Evolutionary conservation across 805 yeast genomes (phyloP).

Genomic region (Hanseniaspora occidentalis): DNA sequence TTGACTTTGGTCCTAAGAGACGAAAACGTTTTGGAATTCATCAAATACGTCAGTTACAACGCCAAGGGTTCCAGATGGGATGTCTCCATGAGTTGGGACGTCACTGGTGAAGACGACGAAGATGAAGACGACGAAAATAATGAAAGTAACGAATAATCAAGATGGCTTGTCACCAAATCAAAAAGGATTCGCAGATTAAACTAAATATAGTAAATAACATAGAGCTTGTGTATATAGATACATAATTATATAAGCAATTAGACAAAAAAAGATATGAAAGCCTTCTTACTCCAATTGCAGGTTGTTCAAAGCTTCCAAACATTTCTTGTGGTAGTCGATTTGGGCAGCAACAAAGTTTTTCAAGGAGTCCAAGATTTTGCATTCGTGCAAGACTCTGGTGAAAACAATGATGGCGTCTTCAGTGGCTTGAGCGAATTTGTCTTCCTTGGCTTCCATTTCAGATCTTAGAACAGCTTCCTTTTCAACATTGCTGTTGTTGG

Average conservation of each 20-base stretch:
- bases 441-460: conserved; percentile 74
- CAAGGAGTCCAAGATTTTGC: conserved; percentile 55
- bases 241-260: background rate
- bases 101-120: conserved; percentile 29
- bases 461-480: conserved; percentile 65
- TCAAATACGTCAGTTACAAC: conserved; percentile 78
- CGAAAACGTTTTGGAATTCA: conserved; percentile 74
- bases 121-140: conserved; percentile 12
- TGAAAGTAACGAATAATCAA: conserved; percentile 7
- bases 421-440: conserved; percentile 78
- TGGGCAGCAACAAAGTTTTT: conserved; percentile 66
- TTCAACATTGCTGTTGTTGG: conserved; percentile 38
- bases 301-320: conserved; percentile 4
- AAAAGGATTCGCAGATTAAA: no score
- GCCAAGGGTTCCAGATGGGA: conserved; percentile 96
- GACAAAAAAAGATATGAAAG: background rate
- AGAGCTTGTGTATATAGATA: conserved; percentile 2
- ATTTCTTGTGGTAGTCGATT: conserved; percentile 58
- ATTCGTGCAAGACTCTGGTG: conserved; percentile 66
- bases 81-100: conserved; percentile 66
- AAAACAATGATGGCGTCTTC: conserved; percentile 76
- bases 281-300: background rate
- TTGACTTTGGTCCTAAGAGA: conserved; percentile 71
- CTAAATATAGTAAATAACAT: no score
- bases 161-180: no score